Base-by-base conservation (phyloP, 2,329 filamentous ascomycete species). In the Diaporthe sp. region DNA sequence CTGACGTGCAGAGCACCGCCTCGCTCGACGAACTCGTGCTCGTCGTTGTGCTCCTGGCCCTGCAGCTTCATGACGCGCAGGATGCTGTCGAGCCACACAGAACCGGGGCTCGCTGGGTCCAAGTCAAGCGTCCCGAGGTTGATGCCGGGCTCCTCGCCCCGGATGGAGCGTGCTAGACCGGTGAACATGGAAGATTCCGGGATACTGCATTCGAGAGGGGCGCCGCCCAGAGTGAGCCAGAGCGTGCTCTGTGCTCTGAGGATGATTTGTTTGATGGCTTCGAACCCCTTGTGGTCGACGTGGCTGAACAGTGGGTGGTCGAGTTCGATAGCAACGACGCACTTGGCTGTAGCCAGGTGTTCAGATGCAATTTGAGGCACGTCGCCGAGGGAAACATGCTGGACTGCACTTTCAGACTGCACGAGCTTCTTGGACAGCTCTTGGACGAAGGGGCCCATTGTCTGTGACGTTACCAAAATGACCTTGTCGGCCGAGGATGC, bases 11-110 rank as follows among this genome's bases (percentile, higher is more conserved):
- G 76, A 20, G 76, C 73, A 1, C 80, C 79, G 44, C 81, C 76
- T 2, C 77, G 74, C 34, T 84, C 78, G 0, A 79, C 81, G 37
- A 81, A 84, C 71, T 85, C 83, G 25, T 78, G 72, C 37, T 79
- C 80, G 58, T 76, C 77, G 22, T 76, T 77, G 17, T 73, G 77
- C 28, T 51, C 71, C n/a, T 49, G 75, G n/a, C 22, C 73, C 39
- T 71, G 79, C 71, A 83, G 76, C 25, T 78, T 78, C 68, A 71
- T 31, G 8, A 47, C 37, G 25, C 22, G 68, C 25, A 73, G 28
- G 2, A 65, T 44, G 44, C 37, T 61, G 28, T 15, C 42, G 3
- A 53, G 1, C 17, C 57, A 51, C 5, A 25, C 42, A 1, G 60
- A 28, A 6, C 53, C 10, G 2, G 57, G 12, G 17, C 49, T 53